Evolutionary conservation across 345 rosid genomes (phyloP), one percentile per base, ranked within the genome.

Genomic region (Brassica carinata): DNA sequence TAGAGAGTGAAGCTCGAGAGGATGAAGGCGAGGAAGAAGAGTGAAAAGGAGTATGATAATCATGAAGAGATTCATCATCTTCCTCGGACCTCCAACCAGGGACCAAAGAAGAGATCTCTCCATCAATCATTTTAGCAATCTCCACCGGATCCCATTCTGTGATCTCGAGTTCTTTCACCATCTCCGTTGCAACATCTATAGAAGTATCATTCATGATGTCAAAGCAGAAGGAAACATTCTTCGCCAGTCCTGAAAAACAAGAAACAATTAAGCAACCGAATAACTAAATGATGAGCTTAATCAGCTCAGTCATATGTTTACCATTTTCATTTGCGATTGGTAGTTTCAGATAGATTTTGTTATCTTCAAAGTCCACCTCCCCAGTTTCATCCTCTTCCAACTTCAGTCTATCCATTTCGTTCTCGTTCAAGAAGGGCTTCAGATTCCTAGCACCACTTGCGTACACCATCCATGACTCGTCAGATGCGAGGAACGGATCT

Each of bases 111-210:
- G 90, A 86, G 76, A 90, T 89, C 80, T 85, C 94, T 64, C 83
- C 87, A 65, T 89, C 84, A 58, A 92, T 90, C 94, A 90, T 90
- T 81, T 79, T 85, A 62, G 93, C 93, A 85, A 90, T 90, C 74
- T 92, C 90, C 31, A 68, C 23, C 18, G 93, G 92, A 67, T 90
- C 92, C 94, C 97, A 89, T 43, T 89, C 93, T 23, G 80, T 69
- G 65, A 92, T 85, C 62, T 90, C 91, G 17, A 92, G 87, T 81
- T 92, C 97, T 84, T 84, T 89, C 23, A 92, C 97, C 97, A 92
- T 92, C 84, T 92, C 94, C 73, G 18, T 78, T 59, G 97, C 93
- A 79, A 92, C 97, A 76, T 92, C 90, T 58, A 86, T 64, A 45
- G 97, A 81, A 36, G 93, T 89, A 67, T 92, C 94, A 70, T 85